A percentile compares a stretch with the other conserved stretches of the same genome.
These are phyloP conservation scores for Neurospora discreta DNA, from an alignment of 495 filamentous ascomycete species.

Conservation along the genomic window DNA sequence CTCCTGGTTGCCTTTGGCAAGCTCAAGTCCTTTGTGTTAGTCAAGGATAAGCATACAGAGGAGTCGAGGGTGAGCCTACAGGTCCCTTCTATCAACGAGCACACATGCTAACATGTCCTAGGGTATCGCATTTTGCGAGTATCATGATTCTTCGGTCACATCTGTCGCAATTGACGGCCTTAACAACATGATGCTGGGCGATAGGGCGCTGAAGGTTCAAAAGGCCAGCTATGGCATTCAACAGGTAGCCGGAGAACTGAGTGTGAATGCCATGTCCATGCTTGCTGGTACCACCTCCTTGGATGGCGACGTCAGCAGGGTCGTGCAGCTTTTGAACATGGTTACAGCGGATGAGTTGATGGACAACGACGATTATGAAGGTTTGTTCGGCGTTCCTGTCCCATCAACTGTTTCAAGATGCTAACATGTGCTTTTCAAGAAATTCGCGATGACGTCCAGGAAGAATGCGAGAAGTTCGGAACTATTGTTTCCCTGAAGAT, in stretches of 20 bases:
- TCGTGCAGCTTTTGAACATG: conserved; percentile 94
- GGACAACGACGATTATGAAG: conserved; percentile 88
- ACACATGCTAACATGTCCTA: conserved; percentile 25
- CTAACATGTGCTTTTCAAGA: conserved; percentile 40
- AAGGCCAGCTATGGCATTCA: conserved; percentile 87
- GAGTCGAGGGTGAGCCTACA: conserved; percentile 66
- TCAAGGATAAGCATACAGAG: conserved; percentile 77
- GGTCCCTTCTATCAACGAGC: background rate
- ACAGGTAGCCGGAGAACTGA: conserved; percentile 86
- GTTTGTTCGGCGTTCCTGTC: conserved; percentile 35
- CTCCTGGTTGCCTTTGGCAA: conserved; percentile 82
- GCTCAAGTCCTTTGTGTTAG: conserved; percentile 83
- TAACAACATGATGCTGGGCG: conserved; percentile 84
- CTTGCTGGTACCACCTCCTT: conserved; percentile 83
- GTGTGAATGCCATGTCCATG: conserved; percentile 98
- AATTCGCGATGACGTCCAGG: conserved; percentile 84
- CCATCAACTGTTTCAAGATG: background rate
- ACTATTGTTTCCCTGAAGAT: conserved; percentile 77
- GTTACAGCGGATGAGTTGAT: conserved; percentile 92
- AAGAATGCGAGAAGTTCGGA: conserved; percentile 88
- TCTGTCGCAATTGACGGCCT: conserved; percentile 83
- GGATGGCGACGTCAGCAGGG: conserved; percentile 63
- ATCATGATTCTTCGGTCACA: conserved; percentile 63
- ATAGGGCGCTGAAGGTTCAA: conserved; percentile 70
- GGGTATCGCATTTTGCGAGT: conserved; percentile 98